A percentile compares a stretch with the other conserved stretches of the same genome.
Evolutionary conservation across 2,329 filamentous ascomycete genomes (phyloP).

Genomic region (Geoglossum cookeanum): DNA sequence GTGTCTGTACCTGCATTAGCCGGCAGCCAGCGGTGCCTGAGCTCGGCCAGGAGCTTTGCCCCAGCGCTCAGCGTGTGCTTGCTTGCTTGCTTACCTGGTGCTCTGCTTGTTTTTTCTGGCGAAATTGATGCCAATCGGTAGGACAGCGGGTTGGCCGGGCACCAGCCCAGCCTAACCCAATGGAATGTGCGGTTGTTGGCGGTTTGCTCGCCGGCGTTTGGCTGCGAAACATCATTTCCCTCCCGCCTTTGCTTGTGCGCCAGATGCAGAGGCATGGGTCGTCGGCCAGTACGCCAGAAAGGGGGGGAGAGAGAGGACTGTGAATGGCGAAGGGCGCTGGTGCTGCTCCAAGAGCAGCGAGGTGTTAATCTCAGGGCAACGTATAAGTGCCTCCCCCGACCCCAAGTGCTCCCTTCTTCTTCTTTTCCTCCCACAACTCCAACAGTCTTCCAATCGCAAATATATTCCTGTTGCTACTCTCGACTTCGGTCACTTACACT

Average conservation of each 20-base stretch:
- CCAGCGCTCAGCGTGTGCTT: too few relatives aligned
- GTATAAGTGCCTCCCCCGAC: background rate
- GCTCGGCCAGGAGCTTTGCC: too few relatives aligned
- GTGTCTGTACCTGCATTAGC: background rate
- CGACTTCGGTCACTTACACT: conserved; percentile 5
- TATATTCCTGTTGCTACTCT: conserved; percentile 1
- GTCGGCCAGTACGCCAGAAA: too few relatives aligned
- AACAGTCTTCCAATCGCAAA: background rate
- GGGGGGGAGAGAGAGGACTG: background rate
- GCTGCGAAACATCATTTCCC: background rate
- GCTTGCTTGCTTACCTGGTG: too few relatives aligned
- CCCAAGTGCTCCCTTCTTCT: background rate
- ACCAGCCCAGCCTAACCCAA: background rate
- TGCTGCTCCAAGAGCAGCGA: background rate
- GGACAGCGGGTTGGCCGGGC: background rate
- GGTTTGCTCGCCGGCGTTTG: background rate
- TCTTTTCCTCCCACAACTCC: background rate
- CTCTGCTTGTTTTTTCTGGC: too few relatives aligned
- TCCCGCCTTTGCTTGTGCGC: background rate
- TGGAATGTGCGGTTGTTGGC: background rate
- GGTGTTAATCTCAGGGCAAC: background rate
- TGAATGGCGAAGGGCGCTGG: background rate
- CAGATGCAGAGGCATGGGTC: background rate
- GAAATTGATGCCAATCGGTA: too few relatives aligned
- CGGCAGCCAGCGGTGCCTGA: too few relatives aligned